Base-by-base conservation (phyloP, 805 yeast species). In the Candida ulmi region DNA sequence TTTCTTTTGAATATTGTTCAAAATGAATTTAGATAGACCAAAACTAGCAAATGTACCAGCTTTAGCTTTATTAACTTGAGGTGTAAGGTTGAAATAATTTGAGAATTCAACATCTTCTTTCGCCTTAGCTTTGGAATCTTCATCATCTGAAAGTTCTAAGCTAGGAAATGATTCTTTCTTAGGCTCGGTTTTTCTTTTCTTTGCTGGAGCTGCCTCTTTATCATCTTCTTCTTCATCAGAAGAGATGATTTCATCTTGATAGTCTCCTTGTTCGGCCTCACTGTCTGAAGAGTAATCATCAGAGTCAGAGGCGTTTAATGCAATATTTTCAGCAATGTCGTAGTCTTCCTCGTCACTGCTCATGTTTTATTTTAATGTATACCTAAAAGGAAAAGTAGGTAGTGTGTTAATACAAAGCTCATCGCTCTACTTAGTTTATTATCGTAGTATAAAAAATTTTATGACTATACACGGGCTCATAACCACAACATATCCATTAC, bases 11-110 rank as follows among this genome's bases (percentile, higher is more conserved):
- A 93, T 82, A 52, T 88, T 91, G 17, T 70, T 62, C 42, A 88
- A 57, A 6, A 90, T 61, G 38, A 74, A 67, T 55, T 82, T 83
- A 13, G 95, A 83, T 36, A 93, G 71, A 1, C 98, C 97, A 65
- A 91, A 85, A 34, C 95, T 82, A 4, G 88, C 87, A 68, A 91
- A 91, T 19, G 95, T 76, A 29, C 96, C 95, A 37, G 74, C 73
- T 57, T 84, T 80, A 33, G 78, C 80, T 53, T 78, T 80, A 55
- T 76, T 77, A 27, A 64, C 74, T 50, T 47, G 59, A 21, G 70
- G 74, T 50, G 62, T 45, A 58, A 68, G 55, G 27, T 61, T 60
- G 44, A 66, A 66, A 48, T 67, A 70, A n/a, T 62, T 69, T 30
- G 71, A 65, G 30, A 72, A 59, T 31, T 73, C 78, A 18, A 70